Evolutionary conservation across 257 asterid genomes (phyloP).

Genomic region (Datura wrightii): DNA sequence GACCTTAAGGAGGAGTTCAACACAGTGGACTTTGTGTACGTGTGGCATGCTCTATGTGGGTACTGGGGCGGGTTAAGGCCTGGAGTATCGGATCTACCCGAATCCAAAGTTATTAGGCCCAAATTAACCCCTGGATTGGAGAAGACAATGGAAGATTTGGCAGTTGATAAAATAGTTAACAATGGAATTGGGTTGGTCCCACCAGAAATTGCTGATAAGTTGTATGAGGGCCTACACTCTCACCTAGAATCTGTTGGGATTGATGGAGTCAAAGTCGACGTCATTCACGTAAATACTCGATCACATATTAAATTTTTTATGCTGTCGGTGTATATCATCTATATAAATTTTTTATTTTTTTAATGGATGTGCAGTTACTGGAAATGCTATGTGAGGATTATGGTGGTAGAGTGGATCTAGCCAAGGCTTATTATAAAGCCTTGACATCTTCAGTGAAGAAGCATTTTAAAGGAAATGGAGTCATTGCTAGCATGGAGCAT

Average conservation of each 20-base stretch:
- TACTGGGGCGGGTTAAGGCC: conserved; percentile 99
- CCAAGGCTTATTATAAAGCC: conserved; percentile 83
- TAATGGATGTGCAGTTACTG: conserved; percentile 53
- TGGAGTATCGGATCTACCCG: conserved; percentile 58
- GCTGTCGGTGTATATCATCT: background rate
- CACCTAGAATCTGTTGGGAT: conserved; percentile 86
- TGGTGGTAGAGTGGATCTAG: conserved; percentile 90
- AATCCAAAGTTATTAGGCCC: conserved; percentile 65
- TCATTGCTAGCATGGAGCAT: conserved; percentile 97
- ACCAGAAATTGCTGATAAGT: conserved; percentile 61
- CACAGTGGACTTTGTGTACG: conserved; percentile 80
- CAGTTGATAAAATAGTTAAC: conserved; percentile 88
- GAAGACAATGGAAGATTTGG: conserved; percentile 93
- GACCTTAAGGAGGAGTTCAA: conserved; percentile 67
- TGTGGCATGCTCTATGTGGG: conserved; percentile 95
- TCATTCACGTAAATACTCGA: conserved; percentile 66
- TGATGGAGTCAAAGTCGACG: conserved; percentile 95
- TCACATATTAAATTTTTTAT: background rate
- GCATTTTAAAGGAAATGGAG: conserved; percentile 95
- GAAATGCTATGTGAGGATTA: conserved; percentile 91
- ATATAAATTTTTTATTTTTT: background rate
- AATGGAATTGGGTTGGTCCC: conserved; percentile 91
- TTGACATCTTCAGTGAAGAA: conserved; percentile 66
- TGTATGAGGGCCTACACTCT: conserved; percentile 87
- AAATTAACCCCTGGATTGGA: conserved; percentile 74